Percentiles rank a stretch among this genome's conserved stretches.
phyloP scores from a whole-genome alignment of 2,329 filamentous ascomycete genomes.

The Aspergillus versicolor region DNA sequence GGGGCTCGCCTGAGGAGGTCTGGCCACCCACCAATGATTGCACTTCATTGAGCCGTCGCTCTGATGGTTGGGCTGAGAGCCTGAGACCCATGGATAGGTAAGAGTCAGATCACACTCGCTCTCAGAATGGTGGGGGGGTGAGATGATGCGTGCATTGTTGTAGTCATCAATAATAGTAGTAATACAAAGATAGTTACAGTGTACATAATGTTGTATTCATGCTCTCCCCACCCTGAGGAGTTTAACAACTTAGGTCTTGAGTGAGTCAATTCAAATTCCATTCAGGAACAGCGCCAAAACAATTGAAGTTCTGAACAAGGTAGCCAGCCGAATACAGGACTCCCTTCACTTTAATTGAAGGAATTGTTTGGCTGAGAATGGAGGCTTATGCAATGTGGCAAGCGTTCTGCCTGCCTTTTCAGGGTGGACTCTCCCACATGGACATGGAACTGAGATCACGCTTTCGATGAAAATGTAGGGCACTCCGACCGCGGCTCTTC shows the following conservation, averaged over 20 bases:
- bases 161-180: background rate
- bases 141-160: background rate
- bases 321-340: too few species aligned
- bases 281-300: background rate
- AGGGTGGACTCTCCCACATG: background rate
- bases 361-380: too few species aligned
- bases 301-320: too few species aligned
- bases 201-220: background rate
- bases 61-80: slow-evolving; percentile 18
- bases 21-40: slow-evolving; percentile 16
- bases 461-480: too few species aligned
- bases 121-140: background rate
- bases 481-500: too few species aligned
- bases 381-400: too few species aligned
- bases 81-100: slow-evolving; percentile 12
- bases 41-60: slow-evolving; percentile 3
- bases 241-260: background rate
- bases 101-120: slow-evolving; percentile 1
- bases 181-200: too few species aligned
- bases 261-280: background rate
- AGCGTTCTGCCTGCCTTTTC: too few species aligned
- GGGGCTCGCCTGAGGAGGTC: slow-evolving; percentile 2
- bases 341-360: too few species aligned
- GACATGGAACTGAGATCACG: background rate
- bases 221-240: background rate